These are phyloP conservation scores for Lentinula edodes DNA, from an alignment of 768 basidiomycete species.

Conservation along the genomic window DNA sequence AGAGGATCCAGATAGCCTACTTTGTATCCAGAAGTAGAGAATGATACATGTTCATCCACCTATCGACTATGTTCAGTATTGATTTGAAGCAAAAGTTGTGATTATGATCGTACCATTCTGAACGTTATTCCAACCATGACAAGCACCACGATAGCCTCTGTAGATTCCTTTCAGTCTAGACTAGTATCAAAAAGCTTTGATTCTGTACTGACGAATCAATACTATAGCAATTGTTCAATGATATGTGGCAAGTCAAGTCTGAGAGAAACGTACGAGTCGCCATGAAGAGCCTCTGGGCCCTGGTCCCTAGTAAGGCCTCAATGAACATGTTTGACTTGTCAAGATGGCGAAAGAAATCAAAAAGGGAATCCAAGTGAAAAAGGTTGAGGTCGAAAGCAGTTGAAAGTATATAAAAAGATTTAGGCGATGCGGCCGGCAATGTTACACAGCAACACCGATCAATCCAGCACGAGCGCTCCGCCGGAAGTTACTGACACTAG, in stretches of 20 bases:
- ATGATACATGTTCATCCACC: constrained; percentile 47
- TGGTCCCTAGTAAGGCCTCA: constrained; percentile 67
- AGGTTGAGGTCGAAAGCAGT: not conserved
- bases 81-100: not conserved
- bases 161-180: not conserved
- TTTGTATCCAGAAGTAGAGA: constrained; percentile 45
- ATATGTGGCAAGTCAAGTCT: not conserved
- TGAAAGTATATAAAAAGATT: not conserved
- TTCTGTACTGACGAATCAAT: constrained; percentile 49
- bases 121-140: constrained; percentile 73
- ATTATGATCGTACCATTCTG: constrained; percentile 38
- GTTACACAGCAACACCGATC: not conserved
- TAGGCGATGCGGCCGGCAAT: not conserved
- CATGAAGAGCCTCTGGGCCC: constrained; percentile 69
- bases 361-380: constrained; percentile 6
- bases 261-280: constrained; percentile 48
- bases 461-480: not conserved
- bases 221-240: constrained; percentile 27
- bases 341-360: constrained; percentile 4
- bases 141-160: constrained; percentile 73
- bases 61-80: constrained; percentile 15
- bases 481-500: not conserved
- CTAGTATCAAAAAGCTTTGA: not conserved
- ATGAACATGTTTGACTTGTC: constrained; percentile 47
- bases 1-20: constrained; percentile 20